Conservation (phyloP, 106 monocot genomes). For the Dioscorea dumetorum region DNA sequence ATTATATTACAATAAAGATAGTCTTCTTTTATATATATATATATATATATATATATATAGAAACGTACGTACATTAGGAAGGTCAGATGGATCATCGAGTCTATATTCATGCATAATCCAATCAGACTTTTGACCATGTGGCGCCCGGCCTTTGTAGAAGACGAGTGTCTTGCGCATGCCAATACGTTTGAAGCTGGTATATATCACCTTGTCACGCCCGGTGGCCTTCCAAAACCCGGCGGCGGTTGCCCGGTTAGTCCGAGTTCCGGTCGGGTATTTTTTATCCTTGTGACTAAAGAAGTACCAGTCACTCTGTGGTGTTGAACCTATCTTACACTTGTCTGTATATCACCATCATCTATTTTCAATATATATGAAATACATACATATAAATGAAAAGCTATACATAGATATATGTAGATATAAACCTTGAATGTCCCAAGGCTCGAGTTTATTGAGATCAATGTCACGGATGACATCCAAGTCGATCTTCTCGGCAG, state of each 20-base stretch:
- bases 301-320: conserved; percentile 98
- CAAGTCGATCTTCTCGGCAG: conserved; percentile 69
- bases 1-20: not conserved
- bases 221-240: conserved; percentile 99
- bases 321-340: conserved; percentile 83
- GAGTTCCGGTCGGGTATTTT: conserved; percentile 91
- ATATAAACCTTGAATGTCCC: conserved; percentile 83
- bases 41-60: not conserved
- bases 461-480: conserved; percentile 90
- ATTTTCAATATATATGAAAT: not conserved
- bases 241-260: conserved; percentile 87
- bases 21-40: too few species aligned
- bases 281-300: conserved; percentile 99
- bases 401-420: not conserved
- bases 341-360: conserved; percentile 26
- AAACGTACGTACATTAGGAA: not conserved
- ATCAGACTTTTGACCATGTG: conserved; percentile 91
- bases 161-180: conserved; percentile 98
- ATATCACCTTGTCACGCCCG: conserved; percentile 88
- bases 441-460: conserved; percentile 96
- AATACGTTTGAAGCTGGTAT: conserved; percentile 56
- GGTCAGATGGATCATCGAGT: conserved; percentile 43
- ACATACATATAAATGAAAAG: not conserved
- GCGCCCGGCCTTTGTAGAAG: conserved; percentile 90
- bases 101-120: conserved; percentile 99